Conservation (phyloP, 2,329 filamentous ascomycete species). For the Metarhizium humberi region DNA sequence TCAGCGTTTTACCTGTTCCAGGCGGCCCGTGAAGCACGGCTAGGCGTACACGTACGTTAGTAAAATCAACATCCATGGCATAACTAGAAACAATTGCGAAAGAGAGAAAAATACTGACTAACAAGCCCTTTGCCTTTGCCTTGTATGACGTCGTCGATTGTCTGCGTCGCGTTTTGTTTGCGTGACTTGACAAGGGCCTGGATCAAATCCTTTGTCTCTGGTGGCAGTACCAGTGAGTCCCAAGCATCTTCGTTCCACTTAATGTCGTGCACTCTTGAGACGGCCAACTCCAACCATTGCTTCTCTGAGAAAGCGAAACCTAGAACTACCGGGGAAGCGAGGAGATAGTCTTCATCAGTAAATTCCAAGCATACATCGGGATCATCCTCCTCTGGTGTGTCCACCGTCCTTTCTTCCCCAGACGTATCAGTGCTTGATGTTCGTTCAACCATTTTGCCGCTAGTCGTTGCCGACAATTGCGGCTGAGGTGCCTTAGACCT, state of each 20-base stretch:
- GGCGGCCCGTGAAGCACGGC: conserved; percentile 75
- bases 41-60: conserved; percentile 13
- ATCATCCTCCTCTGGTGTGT: conserved; percentile 9
- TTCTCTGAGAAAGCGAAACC: conserved; percentile 86
- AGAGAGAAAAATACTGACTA: conserved; percentile 24
- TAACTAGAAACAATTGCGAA: background rate
- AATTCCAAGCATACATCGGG: conserved; percentile 40
- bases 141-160: conserved; percentile 73
- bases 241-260: conserved; percentile 79
- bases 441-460: conserved; percentile 9
- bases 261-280: conserved; percentile 72
- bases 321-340: conserved; percentile 74
- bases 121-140: conserved; percentile 85
- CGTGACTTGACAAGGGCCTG: conserved; percentile 72
- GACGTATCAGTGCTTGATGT: conserved; percentile 1
- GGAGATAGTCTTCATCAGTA: conserved; percentile 73
- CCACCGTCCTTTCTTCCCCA: conserved; percentile 1
- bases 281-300: conserved; percentile 79
- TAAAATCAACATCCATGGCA: background rate
- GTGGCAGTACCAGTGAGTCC: conserved; percentile 64
- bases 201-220: conserved; percentile 55
- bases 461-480: conserved; percentile 35
- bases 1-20: conserved; percentile 82
- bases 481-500: conserved; percentile 37
- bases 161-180: conserved; percentile 71